These are phyloP conservation scores for Debaryomycetaceae sp. DNA, from an alignment of 1,139 yeast genomes.

Conservation along the genomic window DNA sequence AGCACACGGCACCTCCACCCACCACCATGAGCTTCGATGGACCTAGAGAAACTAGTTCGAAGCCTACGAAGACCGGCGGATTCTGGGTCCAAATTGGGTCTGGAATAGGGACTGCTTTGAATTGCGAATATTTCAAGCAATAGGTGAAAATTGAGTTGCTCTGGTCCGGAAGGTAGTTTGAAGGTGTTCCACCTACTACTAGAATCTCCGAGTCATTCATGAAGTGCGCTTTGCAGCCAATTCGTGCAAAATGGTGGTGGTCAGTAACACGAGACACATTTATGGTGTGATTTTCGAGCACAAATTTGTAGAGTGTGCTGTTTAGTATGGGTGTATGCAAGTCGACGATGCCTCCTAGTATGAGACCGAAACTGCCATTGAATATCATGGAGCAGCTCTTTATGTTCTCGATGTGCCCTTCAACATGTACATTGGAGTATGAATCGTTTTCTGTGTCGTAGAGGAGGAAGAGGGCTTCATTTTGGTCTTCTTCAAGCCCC, in stretches of 20 bases:
- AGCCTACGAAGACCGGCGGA: slow-evolving; percentile 62
- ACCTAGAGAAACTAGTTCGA: slow-evolving; percentile 31
- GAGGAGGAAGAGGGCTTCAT: slow-evolving; percentile 14
- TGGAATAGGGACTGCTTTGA: slow-evolving; percentile 26
- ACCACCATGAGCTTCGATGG: slow-evolving; percentile 28
- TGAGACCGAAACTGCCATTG: slow-evolving; percentile 36
- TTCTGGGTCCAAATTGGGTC: slow-evolving; percentile 29
- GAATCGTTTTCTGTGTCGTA: slow-evolving; percentile 17
- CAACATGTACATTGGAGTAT: slow-evolving; percentile 12
- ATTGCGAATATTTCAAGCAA: slow-evolving; percentile 16
- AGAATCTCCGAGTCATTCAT: slow-evolving; percentile 28
- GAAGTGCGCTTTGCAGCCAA: slow-evolving; percentile 41
- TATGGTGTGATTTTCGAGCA: slow-evolving; percentile 13
- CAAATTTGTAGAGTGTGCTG: slow-evolving; percentile 31
- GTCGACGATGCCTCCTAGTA: slow-evolving; percentile 55
- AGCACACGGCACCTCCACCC: slow-evolving; percentile 85
- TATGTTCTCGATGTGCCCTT: slow-evolving; percentile 16
- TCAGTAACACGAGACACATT: slow-evolving; percentile 5
- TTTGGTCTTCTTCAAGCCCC: slow-evolving; percentile 27
- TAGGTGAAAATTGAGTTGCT: slow-evolving; percentile 35
- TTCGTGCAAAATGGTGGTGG: slow-evolving; percentile 26
- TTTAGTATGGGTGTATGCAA: slow-evolving; percentile 30
- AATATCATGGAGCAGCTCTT: slow-evolving; percentile 34
- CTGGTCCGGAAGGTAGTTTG: slow-evolving; percentile 33
- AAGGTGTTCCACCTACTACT: slow-evolving; percentile 62